These are phyloP conservation scores for Nicotiana sylvestris DNA, from an alignment of 257 asterid genomes.

Conservation along the genomic window DNA sequence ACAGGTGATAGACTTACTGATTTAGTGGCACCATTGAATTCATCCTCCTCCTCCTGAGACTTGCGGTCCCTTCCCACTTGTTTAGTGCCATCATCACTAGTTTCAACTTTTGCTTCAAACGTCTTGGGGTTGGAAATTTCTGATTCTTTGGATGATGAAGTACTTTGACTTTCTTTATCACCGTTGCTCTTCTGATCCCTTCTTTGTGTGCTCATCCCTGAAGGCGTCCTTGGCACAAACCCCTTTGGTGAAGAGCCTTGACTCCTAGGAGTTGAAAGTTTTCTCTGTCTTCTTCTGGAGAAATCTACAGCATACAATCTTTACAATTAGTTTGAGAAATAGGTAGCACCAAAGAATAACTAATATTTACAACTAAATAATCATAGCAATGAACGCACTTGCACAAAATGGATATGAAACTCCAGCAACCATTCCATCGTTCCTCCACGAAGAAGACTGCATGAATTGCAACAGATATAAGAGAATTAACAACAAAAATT, in stretches of 20 bases:
- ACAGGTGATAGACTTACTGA: conserved; percentile 25
- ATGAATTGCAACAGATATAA: conserved; percentile 14
- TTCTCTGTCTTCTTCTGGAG: conserved; percentile 62
- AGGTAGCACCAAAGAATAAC: background rate
- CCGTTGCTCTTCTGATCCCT: conserved; percentile 51
- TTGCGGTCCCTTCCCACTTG: conserved; percentile 22
- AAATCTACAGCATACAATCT: conserved; percentile 46
- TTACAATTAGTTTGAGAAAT: background rate
- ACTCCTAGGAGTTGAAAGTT: conserved; percentile 43
- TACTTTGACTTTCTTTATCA: conserved; percentile 37
- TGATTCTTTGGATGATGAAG: conserved; percentile 37
- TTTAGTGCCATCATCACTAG: conserved; percentile 31
- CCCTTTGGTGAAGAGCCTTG: conserved; percentile 60
- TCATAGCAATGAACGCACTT: conserved; percentile 62
- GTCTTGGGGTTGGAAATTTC: conserved; percentile 28
- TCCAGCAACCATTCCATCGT: conserved; percentile 27
- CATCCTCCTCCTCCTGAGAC: conserved; percentile 34
- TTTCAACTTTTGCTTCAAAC: conserved; percentile 27
- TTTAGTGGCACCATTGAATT: conserved; percentile 20
- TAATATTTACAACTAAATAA: conserved; percentile 2
- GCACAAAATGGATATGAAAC: conserved; percentile 49
- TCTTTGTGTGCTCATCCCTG: conserved; percentile 53
- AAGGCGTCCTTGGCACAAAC: conserved; percentile 57
- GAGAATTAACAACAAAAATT: background rate
- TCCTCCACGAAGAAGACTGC: conserved; percentile 58